Percentiles rank a stretch among this genome's conserved stretches.
phyloP scores from a whole-genome alignment of 2,329 filamentous ascomycete genomes.

The Trichoderma sp. region DNA sequence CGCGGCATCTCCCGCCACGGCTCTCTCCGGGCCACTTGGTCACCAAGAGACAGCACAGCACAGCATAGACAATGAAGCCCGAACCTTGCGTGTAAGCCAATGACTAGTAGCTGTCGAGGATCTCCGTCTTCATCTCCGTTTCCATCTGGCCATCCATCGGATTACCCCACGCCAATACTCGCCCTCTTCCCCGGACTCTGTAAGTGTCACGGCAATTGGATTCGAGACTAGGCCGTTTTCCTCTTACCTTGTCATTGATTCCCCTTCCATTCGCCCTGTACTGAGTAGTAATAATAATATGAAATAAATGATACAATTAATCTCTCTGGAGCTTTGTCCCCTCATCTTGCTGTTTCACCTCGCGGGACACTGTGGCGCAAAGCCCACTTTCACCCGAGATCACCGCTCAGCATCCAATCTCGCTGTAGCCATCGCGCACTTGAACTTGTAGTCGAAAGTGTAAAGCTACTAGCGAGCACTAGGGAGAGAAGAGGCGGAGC shows the following conservation, averaged over 20 bases:
- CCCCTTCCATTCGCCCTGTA: neutral
- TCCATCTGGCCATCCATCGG: neutral
- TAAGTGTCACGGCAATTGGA: neutral
- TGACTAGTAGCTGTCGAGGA: neutral
- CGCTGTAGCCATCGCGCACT: neutral
- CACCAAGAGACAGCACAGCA: neutral
- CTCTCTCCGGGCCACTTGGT: neutral
- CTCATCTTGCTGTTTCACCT: neutral
- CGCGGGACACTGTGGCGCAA: neutral
- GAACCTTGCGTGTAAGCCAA: neutral
- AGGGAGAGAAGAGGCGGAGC: neutral
- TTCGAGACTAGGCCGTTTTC: neutral
- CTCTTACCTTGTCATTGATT: neutral
- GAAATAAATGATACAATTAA: too few species aligned
- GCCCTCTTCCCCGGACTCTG: neutral
- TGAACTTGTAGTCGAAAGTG: neutral
- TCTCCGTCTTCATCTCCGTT: neutral
- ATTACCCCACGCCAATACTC: neutral
- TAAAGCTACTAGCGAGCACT: neutral
- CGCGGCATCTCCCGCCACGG: neutral
- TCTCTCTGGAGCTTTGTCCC: neutral
- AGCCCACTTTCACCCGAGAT: slow-evolving; percentile 20
- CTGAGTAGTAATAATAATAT: too few species aligned
- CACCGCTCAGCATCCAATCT: slow-evolving; percentile 19
- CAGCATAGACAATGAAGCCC: neutral